A percentile compares a stretch with the other conserved stretches of the same genome.
These are phyloP conservation scores for Rhizomucor pusillus DNA, from an alignment of 371 early-diverging fungal species.

Conservation along the genomic window DNA sequence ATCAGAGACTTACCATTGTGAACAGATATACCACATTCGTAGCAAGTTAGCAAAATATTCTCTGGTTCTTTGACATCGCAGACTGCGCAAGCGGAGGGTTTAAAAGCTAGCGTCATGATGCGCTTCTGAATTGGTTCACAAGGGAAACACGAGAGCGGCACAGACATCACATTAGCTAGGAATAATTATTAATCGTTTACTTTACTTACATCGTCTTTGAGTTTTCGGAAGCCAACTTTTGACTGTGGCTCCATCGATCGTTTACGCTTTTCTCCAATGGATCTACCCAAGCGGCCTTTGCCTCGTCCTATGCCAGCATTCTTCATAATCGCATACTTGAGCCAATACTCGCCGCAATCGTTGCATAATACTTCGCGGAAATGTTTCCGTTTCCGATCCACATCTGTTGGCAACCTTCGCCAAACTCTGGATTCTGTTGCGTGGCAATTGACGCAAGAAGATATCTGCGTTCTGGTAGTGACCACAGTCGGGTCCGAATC, in stretches of 20 bases:
- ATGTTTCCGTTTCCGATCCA: constrained; percentile 41
- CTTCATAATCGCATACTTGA: constrained; percentile 68
- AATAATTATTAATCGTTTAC: background rate
- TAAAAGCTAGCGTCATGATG: background rate
- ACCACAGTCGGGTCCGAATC: constrained; percentile 33
- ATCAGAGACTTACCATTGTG: constrained; percentile 53
- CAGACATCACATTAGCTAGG: background rate
- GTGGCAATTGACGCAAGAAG: constrained; percentile 62
- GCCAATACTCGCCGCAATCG: constrained; percentile 73
- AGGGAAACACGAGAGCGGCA: no score
- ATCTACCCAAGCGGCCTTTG: background rate
- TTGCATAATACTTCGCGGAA: constrained; percentile 59
- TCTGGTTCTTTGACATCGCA: constrained; percentile 35
- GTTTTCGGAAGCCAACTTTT: background rate
- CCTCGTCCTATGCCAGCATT: constrained; percentile 1
- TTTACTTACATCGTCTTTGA: background rate
- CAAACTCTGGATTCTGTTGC: constrained; percentile 49
- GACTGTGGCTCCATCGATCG: background rate
- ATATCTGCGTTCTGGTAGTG: constrained; percentile 14
- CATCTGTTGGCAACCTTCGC: constrained; percentile 53
- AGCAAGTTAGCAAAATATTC: constrained; percentile 45
- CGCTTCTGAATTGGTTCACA: no score
- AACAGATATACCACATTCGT: constrained; percentile 65
- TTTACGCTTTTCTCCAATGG: background rate
- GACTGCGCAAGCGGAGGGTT: constrained; percentile 47